Evolutionary conservation across 2,329 filamentous ascomycete species (phyloP).

Genomic region (Apiospora pterosperma): DNA sequence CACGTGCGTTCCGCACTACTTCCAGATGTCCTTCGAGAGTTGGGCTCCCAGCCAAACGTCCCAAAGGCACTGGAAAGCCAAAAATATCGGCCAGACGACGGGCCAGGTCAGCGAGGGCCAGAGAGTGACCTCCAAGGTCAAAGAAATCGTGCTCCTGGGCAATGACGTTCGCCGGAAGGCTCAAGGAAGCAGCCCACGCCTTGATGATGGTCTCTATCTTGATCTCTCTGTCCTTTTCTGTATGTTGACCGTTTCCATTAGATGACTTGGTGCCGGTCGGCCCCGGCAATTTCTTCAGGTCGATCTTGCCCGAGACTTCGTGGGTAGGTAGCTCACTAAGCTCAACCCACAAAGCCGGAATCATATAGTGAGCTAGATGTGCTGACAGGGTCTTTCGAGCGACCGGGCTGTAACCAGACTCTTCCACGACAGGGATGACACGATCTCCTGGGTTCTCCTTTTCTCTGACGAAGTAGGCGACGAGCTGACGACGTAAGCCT

Average conservation of each 20-base stretch:
- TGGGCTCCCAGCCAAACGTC: constrained; percentile 66
- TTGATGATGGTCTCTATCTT: constrained; percentile 64
- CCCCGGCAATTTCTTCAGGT: constrained; percentile 62
- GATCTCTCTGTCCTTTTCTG: constrained; percentile 59
- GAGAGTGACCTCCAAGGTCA: constrained; percentile 74
- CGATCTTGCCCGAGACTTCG: constrained; percentile 75
- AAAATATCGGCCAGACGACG: constrained; percentile 66
- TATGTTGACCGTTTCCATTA: constrained; percentile 39
- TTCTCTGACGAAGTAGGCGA: constrained; percentile 74
- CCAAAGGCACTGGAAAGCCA: constrained; percentile 69
- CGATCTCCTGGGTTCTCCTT: constrained; percentile 55
- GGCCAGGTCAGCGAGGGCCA: constrained; percentile 75
- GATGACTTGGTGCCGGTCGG: constrained; percentile 56
- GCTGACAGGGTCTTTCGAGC: constrained; percentile 62
- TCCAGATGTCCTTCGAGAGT: constrained; percentile 71
- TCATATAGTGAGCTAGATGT: constrained; percentile 79
- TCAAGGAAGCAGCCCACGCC: constrained; percentile 69
- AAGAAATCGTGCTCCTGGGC: constrained; percentile 71
- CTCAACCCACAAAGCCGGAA: constrained; percentile 74
- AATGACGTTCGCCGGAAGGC: constrained; percentile 58
- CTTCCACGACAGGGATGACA: constrained; percentile 62
- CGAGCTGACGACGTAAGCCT: constrained; percentile 69
- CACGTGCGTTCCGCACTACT: constrained; percentile 66
- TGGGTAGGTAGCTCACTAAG: constrained; percentile 70
- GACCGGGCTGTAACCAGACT: constrained; percentile 67